Conservation (phyloP, 2,329 filamentous ascomycete genomes). For the Ceratocystis albifundus region DNA sequence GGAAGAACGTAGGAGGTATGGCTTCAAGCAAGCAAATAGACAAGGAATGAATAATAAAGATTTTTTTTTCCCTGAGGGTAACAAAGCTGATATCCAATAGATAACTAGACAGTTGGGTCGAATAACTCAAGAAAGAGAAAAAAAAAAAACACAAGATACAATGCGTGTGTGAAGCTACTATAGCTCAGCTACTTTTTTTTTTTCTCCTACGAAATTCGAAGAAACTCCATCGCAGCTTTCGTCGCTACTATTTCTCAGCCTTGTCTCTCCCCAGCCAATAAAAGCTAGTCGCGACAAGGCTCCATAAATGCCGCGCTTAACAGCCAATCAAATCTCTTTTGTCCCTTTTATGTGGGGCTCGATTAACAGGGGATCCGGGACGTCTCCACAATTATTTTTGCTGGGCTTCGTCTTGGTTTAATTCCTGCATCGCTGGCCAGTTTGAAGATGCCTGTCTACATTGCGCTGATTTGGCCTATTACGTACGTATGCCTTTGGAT, state of each 20-base stretch:
- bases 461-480: constrained; percentile 10
- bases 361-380: constrained; percentile 14
- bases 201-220: not conserved
- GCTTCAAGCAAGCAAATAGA: constrained; percentile 1
- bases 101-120: not conserved
- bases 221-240: constrained; percentile 10
- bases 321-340: not conserved
- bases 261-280: constrained; percentile 19
- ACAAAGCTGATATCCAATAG: not conserved
- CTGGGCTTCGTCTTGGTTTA: not conserved
- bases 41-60: not conserved
- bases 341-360: not conserved
- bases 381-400: constrained; percentile 17
- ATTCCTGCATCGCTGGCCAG: constrained; percentile 16
- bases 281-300: constrained; percentile 3
- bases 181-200: constrained; percentile 1
- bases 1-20: not conserved
- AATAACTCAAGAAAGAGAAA: not conserved
- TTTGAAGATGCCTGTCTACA: constrained; percentile 6
- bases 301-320: not conserved
- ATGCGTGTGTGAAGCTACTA: not conserved
- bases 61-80: not conserved
- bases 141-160: not conserved
- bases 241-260: constrained; percentile 17
- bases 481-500: not conserved